A percentile compares a stretch with the other conserved stretches of the same genome.
Conservation (phyloP, 345 rosid species). For the Gossypium anomalum region DNA sequence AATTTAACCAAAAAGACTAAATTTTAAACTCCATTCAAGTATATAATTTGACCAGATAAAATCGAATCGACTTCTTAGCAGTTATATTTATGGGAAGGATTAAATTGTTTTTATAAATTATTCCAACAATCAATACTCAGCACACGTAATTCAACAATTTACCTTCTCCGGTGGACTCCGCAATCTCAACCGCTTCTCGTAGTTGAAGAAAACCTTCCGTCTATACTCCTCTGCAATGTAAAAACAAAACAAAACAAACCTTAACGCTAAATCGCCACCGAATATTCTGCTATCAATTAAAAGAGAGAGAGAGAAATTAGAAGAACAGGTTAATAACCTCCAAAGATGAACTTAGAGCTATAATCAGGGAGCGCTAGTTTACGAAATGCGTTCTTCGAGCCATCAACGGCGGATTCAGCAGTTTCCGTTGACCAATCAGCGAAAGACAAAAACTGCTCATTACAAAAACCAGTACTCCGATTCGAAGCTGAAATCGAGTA, state of each 20-base stretch:
- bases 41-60: no score
- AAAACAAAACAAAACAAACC: not conserved
- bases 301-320: not conserved
- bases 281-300: not conserved
- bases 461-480: slow-evolving; percentile 25
- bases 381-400: slow-evolving; percentile 27
- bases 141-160: not conserved
- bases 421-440: slow-evolving; percentile 39
- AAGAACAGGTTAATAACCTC: slow-evolving; percentile 39
- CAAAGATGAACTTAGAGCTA: slow-evolving; percentile 53
- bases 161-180: slow-evolving; percentile 97
- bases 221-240: slow-evolving; percentile 58
- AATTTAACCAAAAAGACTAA: no score
- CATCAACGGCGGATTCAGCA: slow-evolving; percentile 27
- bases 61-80: no score
- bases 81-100: not conserved
- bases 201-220: slow-evolving; percentile 84
- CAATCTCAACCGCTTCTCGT: slow-evolving; percentile 87
- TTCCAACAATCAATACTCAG: not conserved
- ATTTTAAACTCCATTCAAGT: no score
- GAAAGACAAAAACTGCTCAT: slow-evolving; percentile 36
- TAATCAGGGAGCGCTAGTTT: slow-evolving; percentile 62
- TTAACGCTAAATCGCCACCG: not conserved
- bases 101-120: not conserved
- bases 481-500: slow-evolving; percentile 25